Evolutionary conservation across 495 filamentous ascomycete species (phyloP).

Genomic region (Aspergillus ostianus): DNA sequence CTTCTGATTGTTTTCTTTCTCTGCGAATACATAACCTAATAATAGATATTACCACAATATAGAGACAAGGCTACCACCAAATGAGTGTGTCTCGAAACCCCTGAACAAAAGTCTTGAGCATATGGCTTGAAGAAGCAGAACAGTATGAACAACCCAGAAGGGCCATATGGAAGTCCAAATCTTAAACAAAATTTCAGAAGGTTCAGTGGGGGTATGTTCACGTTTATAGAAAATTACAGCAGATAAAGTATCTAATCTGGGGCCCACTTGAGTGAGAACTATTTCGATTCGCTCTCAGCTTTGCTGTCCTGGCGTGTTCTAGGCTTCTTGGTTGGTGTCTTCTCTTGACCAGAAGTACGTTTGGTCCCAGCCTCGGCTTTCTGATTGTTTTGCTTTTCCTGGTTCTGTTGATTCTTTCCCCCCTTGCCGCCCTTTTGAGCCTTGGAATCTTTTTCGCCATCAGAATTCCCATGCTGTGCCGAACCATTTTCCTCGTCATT

Average conservation of each 20-base stretch:
- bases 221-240: no score
- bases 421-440: not conserved
- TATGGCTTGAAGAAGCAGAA: no score
- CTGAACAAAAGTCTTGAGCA: no score
- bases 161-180: no score
- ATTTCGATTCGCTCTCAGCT: not conserved
- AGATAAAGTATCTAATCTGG: no score
- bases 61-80: no score
- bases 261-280: not conserved
- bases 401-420: not conserved
- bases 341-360: not conserved
- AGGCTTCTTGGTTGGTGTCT: not conserved
- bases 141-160: no score
- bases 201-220: no score
- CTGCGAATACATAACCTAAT: not conserved
- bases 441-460: not conserved
- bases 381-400: not conserved
- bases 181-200: no score
- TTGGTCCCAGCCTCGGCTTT: conserved; percentile 9
- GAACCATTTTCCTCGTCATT: not conserved
- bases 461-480: not conserved
- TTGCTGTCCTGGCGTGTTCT: conserved; percentile 4
- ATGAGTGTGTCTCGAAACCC: no score
- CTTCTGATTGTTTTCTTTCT: not conserved
- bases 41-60: no score